These are phyloP conservation scores for Rhizopogon sp. DNA, from an alignment of 768 basidiomycete species.

Conservation along the genomic window DNA sequence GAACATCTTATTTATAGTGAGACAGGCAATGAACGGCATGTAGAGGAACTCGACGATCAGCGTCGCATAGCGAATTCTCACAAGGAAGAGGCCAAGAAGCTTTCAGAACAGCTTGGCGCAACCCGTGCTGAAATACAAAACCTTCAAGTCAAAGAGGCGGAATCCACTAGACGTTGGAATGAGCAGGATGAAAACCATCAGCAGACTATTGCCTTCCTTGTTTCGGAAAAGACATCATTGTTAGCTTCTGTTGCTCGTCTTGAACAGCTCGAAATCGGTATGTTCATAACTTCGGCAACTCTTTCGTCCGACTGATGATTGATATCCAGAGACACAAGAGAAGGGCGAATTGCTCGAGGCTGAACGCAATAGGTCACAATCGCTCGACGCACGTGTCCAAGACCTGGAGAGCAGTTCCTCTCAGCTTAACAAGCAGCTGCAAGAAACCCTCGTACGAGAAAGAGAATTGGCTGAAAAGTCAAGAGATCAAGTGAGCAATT, in stretches of 20 bases:
- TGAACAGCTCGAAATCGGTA: constrained; percentile 59
- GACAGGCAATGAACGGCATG: not conserved
- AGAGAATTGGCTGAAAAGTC: constrained; percentile 40
- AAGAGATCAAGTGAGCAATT: constrained; percentile 26
- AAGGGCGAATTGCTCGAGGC: constrained; percentile 36
- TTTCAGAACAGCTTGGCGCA: constrained; percentile 8
- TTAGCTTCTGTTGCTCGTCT: constrained; percentile 53
- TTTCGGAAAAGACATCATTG: constrained; percentile 65
- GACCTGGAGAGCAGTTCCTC: constrained; percentile 36
- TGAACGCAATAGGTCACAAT: constrained; percentile 36
- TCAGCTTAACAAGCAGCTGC: constrained; percentile 37
- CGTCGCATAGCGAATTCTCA: not conserved
- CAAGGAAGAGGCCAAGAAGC: constrained; percentile 6
- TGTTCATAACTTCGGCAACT: constrained; percentile 13
- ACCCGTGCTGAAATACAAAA: constrained; percentile 16
- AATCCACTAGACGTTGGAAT: constrained; percentile 15
- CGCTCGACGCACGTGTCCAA: constrained; percentile 37
- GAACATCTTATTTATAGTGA: not conserved
- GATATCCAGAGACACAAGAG: constrained; percentile 37
- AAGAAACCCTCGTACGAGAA: constrained; percentile 35
- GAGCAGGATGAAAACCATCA: constrained; percentile 51
- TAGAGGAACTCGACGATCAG: not conserved
- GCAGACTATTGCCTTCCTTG: constrained; percentile 72
- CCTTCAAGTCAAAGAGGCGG: constrained; percentile 9
- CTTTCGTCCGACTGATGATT: not conserved